Base-by-base conservation (phyloP, 495 filamentous ascomycete species). In the Penicillium cosmopolitanum region DNA sequence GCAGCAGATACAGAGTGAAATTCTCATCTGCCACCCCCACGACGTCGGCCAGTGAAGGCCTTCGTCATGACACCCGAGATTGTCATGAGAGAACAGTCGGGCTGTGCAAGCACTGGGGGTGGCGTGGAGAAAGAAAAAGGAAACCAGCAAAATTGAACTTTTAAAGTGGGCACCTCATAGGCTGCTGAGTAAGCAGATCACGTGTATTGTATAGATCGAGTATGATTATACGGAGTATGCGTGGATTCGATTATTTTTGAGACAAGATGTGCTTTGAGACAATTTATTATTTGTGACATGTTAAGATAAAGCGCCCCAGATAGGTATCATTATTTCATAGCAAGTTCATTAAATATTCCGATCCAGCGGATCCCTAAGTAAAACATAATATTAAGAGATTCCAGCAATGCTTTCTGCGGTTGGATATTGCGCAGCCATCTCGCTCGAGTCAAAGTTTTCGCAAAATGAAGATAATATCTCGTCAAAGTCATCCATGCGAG, bases 1-100 rank as follows among this genome's bases (percentile, higher is more conserved):
- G 91, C 87, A 93, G 92, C 84, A 96, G 92, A 96, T 96, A 96
- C 91, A 88, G 90, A 89, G 87, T 84, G 89, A 66, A 9, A 65
- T 69, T 88, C 77, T 64, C 74, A 50, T 94, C 89, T 94, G 66
- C 84, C 90, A 86, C 82, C 84, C 80, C 82, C 78, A 79, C 67
- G 73, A 62, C 55, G 67, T 78, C 64, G 73, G 63, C 85, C 90
- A 94, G 77, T 92, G 90, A 94, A 94, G 88, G 85, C 74, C 64
- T 62, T 67, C 75, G 73, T 65, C 61, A 72, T 73, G 58, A 72
- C 68, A 71, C 68, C 74, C 67, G 66, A 65, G 69, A 48, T 66
- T 73, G 73, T 76, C 73, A 78, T 73, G 73, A 72, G 64, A 76
- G 74, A 72, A 78, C 79, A 82, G 79, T 77, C 79, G 80, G 77